Evolutionary conservation across 805 yeast species (phyloP).

Genomic region (Lipomyces chichibuensis): DNA sequence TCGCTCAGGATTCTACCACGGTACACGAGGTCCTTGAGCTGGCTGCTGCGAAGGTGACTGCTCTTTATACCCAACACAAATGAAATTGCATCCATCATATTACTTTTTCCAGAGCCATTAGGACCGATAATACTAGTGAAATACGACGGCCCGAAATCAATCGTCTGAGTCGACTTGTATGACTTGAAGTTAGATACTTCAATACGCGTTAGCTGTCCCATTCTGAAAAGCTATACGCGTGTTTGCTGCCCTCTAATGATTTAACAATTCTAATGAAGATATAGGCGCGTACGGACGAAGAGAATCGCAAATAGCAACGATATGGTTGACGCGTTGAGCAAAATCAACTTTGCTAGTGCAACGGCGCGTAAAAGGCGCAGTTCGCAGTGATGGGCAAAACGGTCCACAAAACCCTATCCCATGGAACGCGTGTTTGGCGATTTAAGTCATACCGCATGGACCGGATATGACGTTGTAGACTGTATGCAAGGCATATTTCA

Average conservation of each 20-base stretch:
- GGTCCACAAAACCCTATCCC: not conserved
- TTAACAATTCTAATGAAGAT: not conserved
- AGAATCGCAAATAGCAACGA: not conserved
- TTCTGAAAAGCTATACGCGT: conserved; percentile 39
- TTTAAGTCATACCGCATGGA: too few relatives aligned
- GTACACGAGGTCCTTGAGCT: conserved; percentile 75
- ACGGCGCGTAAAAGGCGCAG: not conserved
- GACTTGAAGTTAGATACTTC: conserved; percentile 90
- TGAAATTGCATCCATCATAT: conserved; percentile 96
- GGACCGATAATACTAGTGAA: conserved; percentile 96
- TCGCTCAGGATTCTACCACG: conserved; percentile 58
- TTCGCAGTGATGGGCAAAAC: not conserved
- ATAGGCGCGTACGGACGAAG: not conserved
- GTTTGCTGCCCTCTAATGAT: not conserved
- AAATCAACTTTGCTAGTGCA: not conserved
- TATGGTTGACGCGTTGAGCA: not conserved
- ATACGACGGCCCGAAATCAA: conserved; percentile 75
- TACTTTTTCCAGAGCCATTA: conserved; percentile 97
- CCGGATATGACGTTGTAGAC: too few relatives aligned
- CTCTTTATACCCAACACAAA: conserved; percentile 88
- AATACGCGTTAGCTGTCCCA: conserved; percentile 83
- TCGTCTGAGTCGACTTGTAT: conserved; percentile 70
- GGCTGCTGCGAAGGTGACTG: conserved; percentile 71
- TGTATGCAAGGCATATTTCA: too few relatives aligned
- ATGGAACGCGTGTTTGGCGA: not conserved